Percentiles rank a stretch among this genome's conserved stretches.
Evolutionary conservation across 139 green algal species (phyloP).

Genomic region (Chlamydomonas urium): DNA sequence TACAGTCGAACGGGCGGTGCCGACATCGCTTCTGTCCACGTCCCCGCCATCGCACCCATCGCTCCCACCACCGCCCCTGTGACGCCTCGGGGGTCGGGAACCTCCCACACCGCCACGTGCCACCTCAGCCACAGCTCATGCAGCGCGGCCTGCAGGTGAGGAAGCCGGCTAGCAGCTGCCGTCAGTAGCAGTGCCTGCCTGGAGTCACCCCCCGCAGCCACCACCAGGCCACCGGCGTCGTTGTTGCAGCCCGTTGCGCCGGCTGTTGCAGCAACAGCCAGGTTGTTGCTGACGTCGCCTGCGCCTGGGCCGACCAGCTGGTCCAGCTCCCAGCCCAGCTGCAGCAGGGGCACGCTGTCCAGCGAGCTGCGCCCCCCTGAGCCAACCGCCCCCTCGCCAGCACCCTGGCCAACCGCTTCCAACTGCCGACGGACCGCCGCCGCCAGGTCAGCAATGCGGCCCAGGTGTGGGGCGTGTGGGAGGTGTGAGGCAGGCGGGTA

Average conservation of each 20-base stretch:
- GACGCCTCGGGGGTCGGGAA: too few species aligned
- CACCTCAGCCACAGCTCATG: conserved; percentile 76
- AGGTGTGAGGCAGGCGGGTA: too few species aligned
- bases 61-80: background rate
- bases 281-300: too few species aligned
- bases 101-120: conserved; percentile 50
- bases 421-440: too few species aligned
- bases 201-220: too few species aligned
- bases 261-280: too few species aligned
- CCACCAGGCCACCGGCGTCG: too few species aligned
- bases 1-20: conserved; percentile 3
- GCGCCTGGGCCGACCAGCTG: conserved; percentile 15
- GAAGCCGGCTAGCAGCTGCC: background rate
- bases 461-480: too few species aligned
- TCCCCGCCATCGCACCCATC: conserved; percentile 6
- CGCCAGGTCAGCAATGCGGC: too few species aligned
- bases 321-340: conserved; percentile 76
- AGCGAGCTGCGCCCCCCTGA: conserved; percentile 9
- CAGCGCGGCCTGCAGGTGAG: conserved; percentile 43
- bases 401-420: too few species aligned
- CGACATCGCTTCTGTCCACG: background rate
- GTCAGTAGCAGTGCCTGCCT: background rate
- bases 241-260: too few species aligned
- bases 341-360: conserved; percentile 47
- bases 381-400: background rate